These are phyloP conservation scores for Avena atlantica DNA, from an alignment of 176 grass and related monocot genomes.

Conservation along the genomic window DNA sequence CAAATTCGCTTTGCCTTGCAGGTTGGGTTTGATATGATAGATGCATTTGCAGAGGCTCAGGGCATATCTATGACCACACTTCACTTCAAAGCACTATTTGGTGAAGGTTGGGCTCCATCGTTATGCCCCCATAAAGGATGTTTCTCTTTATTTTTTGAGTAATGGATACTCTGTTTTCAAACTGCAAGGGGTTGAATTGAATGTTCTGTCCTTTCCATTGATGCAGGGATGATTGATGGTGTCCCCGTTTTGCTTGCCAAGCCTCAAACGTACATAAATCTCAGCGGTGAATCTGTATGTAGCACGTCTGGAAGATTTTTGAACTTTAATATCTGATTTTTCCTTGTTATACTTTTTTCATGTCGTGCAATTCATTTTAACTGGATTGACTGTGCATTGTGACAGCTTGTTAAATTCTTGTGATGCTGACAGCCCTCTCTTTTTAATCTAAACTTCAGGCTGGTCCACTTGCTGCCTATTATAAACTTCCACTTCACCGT, in stretches of 20 bases:
- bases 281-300: conserved; percentile 94
- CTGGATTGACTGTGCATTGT: neutral
- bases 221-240: conserved; percentile 73
- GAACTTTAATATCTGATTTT: neutral
- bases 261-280: conserved; percentile 97
- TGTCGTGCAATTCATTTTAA: neutral
- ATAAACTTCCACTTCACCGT: conserved; percentile 84
- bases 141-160: conserved; percentile 5
- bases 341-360: neutral
- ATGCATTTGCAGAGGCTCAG: conserved; percentile 72
- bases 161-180: neutral
- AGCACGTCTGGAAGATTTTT: neutral
- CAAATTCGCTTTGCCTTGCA: conserved; percentile 22
- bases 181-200: neutral
- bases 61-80: conserved; percentile 64
- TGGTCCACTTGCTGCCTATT: conserved; percentile 91
- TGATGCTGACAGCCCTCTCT: neutral
- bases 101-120: conserved; percentile 64
- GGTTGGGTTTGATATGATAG: conserved; percentile 97
- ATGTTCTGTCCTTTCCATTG: conserved; percentile 33
- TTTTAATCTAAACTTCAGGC: conserved; percentile 55
- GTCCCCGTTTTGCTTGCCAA: conserved; percentile 83
- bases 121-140: neutral
- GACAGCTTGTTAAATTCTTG: neutral
- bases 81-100: conserved; percentile 91